phyloP scores from a whole-genome alignment of 805 yeast genomes.

The Teunomyces gatunensis region DNA sequence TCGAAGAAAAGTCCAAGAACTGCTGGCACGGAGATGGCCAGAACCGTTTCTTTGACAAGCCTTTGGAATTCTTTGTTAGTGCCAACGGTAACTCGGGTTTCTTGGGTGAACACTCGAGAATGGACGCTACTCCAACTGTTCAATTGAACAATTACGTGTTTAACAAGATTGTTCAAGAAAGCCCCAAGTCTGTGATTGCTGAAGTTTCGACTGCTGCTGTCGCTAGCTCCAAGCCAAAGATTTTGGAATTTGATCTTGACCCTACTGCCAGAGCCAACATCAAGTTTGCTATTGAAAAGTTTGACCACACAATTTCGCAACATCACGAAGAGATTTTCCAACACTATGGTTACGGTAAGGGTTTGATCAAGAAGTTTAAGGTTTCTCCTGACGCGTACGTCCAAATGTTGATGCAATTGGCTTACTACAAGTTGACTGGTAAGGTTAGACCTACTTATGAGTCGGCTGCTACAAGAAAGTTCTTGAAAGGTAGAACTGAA shows the following conservation, averaged over 20 bases:
- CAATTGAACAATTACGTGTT: conserved; percentile 77
- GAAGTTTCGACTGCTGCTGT: conserved; percentile 22
- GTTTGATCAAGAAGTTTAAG: conserved; percentile 77
- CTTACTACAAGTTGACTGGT: conserved; percentile 81
- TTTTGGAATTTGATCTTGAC: conserved; percentile 57
- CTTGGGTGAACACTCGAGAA: conserved; percentile 93
- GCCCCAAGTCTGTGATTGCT: conserved; percentile 30
- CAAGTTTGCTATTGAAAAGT: conserved; percentile 51
- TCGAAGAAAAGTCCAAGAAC: conserved; percentile 78
- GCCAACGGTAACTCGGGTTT: conserved; percentile 89
- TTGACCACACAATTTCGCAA: conserved; percentile 53
- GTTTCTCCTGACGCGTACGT: conserved; percentile 90
- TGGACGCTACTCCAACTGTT: conserved; percentile 97
- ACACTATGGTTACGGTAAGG: conserved; percentile 83
- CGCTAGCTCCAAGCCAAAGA: conserved; percentile 14
- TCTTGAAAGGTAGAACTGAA: conserved; percentile 89
- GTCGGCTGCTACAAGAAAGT: conserved; percentile 91
- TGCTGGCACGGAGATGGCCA: conserved; percentile 95
- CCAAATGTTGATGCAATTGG: conserved; percentile 89
- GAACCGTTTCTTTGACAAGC: conserved; percentile 91
- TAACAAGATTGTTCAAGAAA: conserved; percentile 50
- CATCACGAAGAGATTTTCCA: conserved; percentile 80
- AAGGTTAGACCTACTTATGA: conserved; percentile 88
- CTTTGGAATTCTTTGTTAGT: conserved; percentile 77
- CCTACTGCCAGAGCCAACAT: conserved; percentile 52